Conservation (phyloP, 140 eudicot species). For the Oenanthe javanica region DNA sequence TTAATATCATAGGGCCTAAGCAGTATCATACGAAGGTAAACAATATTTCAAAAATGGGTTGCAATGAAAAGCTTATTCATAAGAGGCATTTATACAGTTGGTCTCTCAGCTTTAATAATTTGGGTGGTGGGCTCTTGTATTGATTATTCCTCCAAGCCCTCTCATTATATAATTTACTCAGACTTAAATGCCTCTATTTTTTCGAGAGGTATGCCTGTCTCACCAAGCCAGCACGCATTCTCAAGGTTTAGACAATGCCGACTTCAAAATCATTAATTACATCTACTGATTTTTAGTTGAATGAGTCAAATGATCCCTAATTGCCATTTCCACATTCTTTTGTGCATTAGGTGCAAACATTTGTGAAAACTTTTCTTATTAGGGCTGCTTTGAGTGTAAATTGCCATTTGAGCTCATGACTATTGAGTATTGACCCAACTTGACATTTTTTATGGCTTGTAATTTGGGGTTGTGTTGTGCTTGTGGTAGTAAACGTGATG, state of each 20-base stretch:
- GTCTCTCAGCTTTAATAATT: slow-evolving; percentile 5
- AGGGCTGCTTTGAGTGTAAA: background rate
- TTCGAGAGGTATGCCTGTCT: slow-evolving; percentile 38
- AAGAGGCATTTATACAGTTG: background rate
- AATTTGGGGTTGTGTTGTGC: background rate
- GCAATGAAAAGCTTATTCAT: background rate
- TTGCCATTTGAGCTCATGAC: background rate
- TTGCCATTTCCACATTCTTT: background rate
- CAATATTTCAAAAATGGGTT: background rate
- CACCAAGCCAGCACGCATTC: slow-evolving; percentile 33
- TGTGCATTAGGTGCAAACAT: background rate
- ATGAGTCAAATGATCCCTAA: background rate
- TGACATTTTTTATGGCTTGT: background rate
- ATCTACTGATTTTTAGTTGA: background rate
- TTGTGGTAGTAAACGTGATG: background rate
- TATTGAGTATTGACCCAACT: background rate
- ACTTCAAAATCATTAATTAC: slow-evolving; percentile 16
- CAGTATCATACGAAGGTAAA: background rate
- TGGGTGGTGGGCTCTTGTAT: slow-evolving; percentile 14
- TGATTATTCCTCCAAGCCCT: slow-evolving; percentile 29
- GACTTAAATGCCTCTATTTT: slow-evolving; percentile 41
- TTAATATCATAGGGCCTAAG: too few relatives aligned
- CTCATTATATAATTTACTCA: slow-evolving; percentile 17
- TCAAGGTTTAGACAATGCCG: slow-evolving; percentile 16
- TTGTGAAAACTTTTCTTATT: background rate